Conservation (phyloP, 768 basidiomycete genomes). For the Xerocomellus intermedius region DNA sequence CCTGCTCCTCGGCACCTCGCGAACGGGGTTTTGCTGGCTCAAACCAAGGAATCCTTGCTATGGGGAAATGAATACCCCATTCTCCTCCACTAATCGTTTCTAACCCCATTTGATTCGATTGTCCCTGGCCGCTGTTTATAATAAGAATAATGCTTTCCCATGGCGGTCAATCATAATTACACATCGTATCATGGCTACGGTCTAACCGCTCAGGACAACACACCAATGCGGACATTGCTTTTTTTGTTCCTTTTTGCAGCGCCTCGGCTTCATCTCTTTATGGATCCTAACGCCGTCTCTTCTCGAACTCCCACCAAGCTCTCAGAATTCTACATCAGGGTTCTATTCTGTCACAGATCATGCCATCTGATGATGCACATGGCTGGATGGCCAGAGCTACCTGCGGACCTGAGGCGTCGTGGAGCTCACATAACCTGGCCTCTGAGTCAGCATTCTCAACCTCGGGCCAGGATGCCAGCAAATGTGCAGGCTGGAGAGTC, state of each 20-base stretch:
- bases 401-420: constrained; percentile 27
- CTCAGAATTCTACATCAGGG: constrained; percentile 4
- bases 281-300: constrained; percentile 12
- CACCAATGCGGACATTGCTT: neutral
- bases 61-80: constrained; percentile 15
- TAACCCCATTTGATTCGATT: constrained; percentile 19
- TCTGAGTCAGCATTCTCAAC: constrained; percentile 7
- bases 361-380: neutral
- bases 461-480: constrained; percentile 1
- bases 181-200: constrained; percentile 25
- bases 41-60: constrained; percentile 5
- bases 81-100: constrained; percentile 7
- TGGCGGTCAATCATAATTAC: constrained; percentile 11
- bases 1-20: constrained; percentile 27
- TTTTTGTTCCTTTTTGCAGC: neutral
- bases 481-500: neutral
- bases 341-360: neutral
- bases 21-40: constrained; percentile 9
- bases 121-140: constrained; percentile 12
- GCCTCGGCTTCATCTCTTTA: constrained; percentile 7
- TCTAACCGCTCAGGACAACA: constrained; percentile 4
- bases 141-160: constrained; percentile 22
- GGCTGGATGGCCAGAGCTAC: constrained; percentile 11
- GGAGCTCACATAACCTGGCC: constrained; percentile 7
- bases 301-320: constrained; percentile 9